These are phyloP conservation scores for Dactylonectria estremocensis DNA, from an alignment of 2,329 filamentous ascomycete species.

Conservation along the genomic window DNA sequence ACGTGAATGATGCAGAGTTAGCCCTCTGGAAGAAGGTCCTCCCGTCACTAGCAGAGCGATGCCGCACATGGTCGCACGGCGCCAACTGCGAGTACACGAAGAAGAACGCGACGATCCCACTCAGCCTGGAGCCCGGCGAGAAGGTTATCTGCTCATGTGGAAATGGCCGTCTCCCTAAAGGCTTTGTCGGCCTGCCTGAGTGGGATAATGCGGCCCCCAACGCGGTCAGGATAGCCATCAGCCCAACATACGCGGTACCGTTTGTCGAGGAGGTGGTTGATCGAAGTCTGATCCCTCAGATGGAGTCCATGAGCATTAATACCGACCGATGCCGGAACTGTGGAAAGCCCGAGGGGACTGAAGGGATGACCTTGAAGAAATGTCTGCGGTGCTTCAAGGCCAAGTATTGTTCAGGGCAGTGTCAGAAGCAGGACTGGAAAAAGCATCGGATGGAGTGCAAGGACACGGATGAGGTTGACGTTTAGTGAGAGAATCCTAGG, in stretches of 20 bases:
- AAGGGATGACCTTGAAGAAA: constrained; percentile 56
- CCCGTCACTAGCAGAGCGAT: constrained; percentile 63
- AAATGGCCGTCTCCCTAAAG: constrained; percentile 57
- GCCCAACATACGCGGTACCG: constrained; percentile 64
- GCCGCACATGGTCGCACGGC: constrained; percentile 63
- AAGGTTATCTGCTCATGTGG: constrained; percentile 64
- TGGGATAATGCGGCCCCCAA: constrained; percentile 60
- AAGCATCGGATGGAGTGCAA: constrained; percentile 63
- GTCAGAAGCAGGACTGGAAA: constrained; percentile 70
- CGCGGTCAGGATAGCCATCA: constrained; percentile 71
- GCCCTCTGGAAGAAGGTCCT: constrained; percentile 64
- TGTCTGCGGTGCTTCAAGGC: constrained; percentile 62
- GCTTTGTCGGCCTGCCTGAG: constrained; percentile 58
- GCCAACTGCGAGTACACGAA: constrained; percentile 60
- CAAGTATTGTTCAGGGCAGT: constrained; percentile 67
- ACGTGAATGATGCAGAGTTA: constrained; percentile 71
- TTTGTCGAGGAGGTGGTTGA: constrained; percentile 60
- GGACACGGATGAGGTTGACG: constrained; percentile 22
- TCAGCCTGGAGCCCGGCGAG: constrained; percentile 55
- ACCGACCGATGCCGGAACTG: constrained; percentile 56
- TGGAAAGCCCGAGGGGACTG: constrained; percentile 50
- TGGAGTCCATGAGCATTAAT: constrained; percentile 9
- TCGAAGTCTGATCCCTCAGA: constrained; percentile 33
- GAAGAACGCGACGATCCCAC: constrained; percentile 54
- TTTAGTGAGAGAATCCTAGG: background rate